phyloP scores from a whole-genome alignment of 1,139 yeast species.

The Yarrowia galli region DNA sequence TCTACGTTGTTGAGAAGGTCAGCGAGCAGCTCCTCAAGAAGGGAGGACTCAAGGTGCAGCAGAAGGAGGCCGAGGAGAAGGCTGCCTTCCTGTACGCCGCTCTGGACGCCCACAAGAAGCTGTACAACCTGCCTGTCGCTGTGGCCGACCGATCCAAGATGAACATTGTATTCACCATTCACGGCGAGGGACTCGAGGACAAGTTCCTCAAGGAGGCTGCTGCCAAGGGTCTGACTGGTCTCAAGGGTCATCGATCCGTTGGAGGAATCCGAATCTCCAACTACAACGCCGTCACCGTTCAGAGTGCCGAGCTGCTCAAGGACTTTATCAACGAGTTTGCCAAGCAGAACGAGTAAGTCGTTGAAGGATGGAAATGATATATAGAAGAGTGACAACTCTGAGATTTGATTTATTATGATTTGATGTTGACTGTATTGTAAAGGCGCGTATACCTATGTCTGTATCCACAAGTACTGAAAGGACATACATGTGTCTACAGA shows the following conservation, averaged over 20 bases:
- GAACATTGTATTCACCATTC: constrained; percentile 90
- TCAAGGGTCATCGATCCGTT: constrained; percentile 96
- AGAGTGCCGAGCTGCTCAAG: constrained; percentile 67
- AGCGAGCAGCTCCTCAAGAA: constrained; percentile 64
- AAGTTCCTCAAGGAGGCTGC: constrained; percentile 71
- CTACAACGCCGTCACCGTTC: constrained; percentile 78
- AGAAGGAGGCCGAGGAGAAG: constrained; percentile 64
- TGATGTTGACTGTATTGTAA: neutral
- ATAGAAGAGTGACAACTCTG: neutral
- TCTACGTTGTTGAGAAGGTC: constrained; percentile 83
- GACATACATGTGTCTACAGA: no score
- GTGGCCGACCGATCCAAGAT: constrained; percentile 74
- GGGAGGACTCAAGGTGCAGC: constrained; percentile 69
- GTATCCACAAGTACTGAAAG: no score
- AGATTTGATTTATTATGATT: neutral
- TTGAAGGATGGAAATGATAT: neutral
- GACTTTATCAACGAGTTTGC: constrained; percentile 72
- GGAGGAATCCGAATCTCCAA: constrained; percentile 96
- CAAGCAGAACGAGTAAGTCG: constrained; percentile 44
- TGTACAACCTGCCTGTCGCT: constrained; percentile 73
- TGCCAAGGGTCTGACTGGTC: constrained; percentile 66
- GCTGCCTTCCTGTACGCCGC: constrained; percentile 67
- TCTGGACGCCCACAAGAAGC: constrained; percentile 67
- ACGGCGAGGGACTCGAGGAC: constrained; percentile 65
- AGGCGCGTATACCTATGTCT: no score